Conservation (phyloP, 176 grass and related monocot species). For the Raddia guianensis region DNA sequence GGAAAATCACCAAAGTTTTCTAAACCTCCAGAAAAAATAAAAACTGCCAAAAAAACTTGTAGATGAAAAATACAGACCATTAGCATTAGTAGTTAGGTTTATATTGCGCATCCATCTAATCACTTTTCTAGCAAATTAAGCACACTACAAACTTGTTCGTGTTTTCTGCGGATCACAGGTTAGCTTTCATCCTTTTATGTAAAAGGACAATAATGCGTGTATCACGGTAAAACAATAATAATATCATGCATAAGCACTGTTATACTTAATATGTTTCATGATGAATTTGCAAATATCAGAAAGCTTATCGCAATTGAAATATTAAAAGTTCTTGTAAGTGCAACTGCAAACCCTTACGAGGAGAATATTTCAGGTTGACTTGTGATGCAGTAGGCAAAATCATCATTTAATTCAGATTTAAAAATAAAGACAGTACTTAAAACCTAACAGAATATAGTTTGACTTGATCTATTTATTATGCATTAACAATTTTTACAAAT, state of each 20-base stretch:
- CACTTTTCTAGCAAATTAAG: constrained; percentile 1
- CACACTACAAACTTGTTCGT: background rate
- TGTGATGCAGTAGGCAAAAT: background rate
- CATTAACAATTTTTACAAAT: background rate
- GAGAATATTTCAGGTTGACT: background rate
- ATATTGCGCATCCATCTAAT: constrained; percentile 26
- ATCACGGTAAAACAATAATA: background rate
- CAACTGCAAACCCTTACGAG: background rate
- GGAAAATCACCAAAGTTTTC: background rate
- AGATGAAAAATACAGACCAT: constrained; percentile 30
- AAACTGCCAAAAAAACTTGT: constrained; percentile 67
- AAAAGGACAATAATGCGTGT: background rate
- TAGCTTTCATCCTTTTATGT: background rate
- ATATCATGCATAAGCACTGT: background rate
- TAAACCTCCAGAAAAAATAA: constrained; percentile 2
- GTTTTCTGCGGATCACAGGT: background rate
- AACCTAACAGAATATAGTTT: constrained; percentile 13
- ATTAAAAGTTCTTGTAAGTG: background rate
- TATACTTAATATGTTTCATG: background rate
- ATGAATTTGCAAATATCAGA: background rate
- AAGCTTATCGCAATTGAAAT: constrained; percentile 1
- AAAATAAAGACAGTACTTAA: background rate
- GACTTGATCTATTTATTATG: background rate
- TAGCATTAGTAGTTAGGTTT: background rate
- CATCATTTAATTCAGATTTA: background rate